Evolutionary conservation across 805 yeast species (phyloP).

Genomic region (Candida germanica): DNA sequence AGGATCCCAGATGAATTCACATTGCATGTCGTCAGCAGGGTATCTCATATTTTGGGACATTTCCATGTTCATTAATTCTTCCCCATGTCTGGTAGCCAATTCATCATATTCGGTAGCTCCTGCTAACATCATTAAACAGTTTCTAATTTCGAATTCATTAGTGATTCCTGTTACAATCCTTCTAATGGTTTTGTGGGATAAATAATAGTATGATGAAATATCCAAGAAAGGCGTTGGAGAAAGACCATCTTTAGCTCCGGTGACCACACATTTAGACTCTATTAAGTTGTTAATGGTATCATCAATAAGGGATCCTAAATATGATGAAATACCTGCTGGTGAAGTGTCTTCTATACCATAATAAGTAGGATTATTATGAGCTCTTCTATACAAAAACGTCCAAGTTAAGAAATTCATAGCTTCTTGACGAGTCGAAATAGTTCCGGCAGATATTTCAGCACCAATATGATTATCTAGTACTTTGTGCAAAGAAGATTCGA

Average conservation of each 20-base stretch:
- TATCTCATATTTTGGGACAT: conserved; percentile 73
- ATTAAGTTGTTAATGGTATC: conserved; percentile 60
- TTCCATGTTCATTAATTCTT: conserved; percentile 81
- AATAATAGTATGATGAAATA: conserved; percentile 86
- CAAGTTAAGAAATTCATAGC: conserved; percentile 75
- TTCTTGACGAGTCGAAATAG: conserved; percentile 59
- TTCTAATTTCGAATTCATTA: conserved; percentile 49
- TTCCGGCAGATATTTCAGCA: conserved; percentile 73
- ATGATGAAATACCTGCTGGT: conserved; percentile 53
- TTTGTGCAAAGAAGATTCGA: conserved; percentile 74
- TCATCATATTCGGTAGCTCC: conserved; percentile 81
- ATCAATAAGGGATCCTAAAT: conserved; percentile 66
- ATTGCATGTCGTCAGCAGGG: conserved; percentile 52
- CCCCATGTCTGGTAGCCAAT: conserved; percentile 88
- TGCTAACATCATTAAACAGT: conserved; percentile 58
- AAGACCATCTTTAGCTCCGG: conserved; percentile 45
- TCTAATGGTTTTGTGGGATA: conserved; percentile 86
- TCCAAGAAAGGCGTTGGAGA: conserved; percentile 78
- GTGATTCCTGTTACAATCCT: conserved; percentile 55
- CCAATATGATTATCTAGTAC: conserved; percentile 78
- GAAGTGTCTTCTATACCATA: conserved; percentile 66
- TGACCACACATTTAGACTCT: conserved; percentile 67
- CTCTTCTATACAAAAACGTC: conserved; percentile 72
- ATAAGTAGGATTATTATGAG: conserved; percentile 74
- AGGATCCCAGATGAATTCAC: conserved; percentile 78